Evolutionary conservation across 2,329 filamentous ascomycete species (phyloP).

Genomic region (Diaporthe sp.): DNA sequence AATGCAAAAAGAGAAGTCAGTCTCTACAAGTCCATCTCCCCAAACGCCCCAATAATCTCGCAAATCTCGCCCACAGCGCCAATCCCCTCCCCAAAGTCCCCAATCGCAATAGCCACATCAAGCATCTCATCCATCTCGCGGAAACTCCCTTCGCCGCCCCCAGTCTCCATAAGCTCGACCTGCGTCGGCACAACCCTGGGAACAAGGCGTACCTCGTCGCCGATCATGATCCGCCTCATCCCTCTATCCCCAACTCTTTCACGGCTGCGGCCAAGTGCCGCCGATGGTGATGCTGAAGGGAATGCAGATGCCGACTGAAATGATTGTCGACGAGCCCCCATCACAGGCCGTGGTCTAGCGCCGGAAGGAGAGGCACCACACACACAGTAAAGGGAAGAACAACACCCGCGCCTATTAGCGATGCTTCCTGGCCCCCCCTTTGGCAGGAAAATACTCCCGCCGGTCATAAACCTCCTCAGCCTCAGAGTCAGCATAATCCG

Average conservation of each 20-base stretch:
- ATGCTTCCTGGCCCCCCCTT: background rate
- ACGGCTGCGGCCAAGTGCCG: background rate
- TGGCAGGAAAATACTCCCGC: slow-evolving; percentile 22
- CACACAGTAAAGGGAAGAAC: background rate
- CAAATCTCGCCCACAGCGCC: slow-evolving; percentile 20
- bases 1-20: background rate
- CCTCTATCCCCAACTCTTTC: background rate
- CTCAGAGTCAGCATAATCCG: slow-evolving; percentile 32
- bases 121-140: slow-evolving; percentile 1
- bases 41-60: slow-evolving; percentile 2
- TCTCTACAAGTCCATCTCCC: background rate
- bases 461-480: slow-evolving; percentile 23
- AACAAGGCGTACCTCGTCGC: slow-evolving; percentile 13
- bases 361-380: background rate
- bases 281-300: too few species aligned
- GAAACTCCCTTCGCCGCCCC: background rate
- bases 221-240: slow-evolving; percentile 14
- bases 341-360: background rate
- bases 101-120: slow-evolving; percentile 9
- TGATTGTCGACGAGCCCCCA: background rate
- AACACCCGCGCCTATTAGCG: background rate
- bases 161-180: background rate
- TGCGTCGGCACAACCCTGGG: background rate
- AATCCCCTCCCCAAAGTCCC: slow-evolving; percentile 20
- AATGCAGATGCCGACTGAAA: too few species aligned